phyloP scores from a whole-genome alignment of 192 early-diverging fungal species.

The Gamsiella multidivaricata region DNA sequence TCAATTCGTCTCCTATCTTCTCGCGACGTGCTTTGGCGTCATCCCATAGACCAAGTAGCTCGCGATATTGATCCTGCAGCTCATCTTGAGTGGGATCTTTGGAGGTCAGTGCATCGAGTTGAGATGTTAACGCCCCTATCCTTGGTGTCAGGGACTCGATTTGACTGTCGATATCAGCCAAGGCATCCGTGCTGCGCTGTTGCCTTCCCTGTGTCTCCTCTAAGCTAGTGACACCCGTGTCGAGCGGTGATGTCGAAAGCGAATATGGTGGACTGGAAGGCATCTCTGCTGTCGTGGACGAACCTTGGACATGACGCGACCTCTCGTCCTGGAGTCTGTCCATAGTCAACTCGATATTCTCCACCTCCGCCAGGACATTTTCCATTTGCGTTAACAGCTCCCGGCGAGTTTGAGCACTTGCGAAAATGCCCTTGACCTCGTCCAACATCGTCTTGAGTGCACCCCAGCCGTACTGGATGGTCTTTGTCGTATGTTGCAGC shows the following conservation, averaged over 20 bases:
- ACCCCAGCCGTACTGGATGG: constrained; percentile 63
- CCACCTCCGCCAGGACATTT: constrained; percentile 17
- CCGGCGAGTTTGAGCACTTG: constrained; percentile 28
- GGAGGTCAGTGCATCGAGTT: constrained; percentile 2
- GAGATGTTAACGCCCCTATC: constrained; percentile 44
- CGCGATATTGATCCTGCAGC: constrained; percentile 26
- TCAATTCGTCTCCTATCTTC: constrained; percentile 57
- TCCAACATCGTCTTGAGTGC: constrained; percentile 57
- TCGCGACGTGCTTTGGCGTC: constrained; percentile 58
- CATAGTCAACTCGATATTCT: constrained; percentile 24
- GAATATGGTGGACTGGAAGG: constrained; percentile 7
- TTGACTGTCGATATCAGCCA: constrained; percentile 55
- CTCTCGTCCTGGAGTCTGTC: constrained; percentile 20
- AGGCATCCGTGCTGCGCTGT: constrained; percentile 14
- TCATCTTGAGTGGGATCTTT: background rate
- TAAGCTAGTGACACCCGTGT: background rate
- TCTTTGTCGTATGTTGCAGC: constrained; percentile 40
- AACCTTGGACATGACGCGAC: background rate
- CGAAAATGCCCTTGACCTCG: constrained; percentile 59
- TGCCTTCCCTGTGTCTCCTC: constrained; percentile 9
- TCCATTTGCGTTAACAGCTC: constrained; percentile 33
- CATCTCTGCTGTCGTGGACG: background rate
- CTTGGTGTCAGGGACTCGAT: constrained; percentile 57
- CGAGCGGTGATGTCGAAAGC: background rate
- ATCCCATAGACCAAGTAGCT: constrained; percentile 56